Evolutionary conservation across 164 flowering plant species (phyloP).

Genomic region (Taxillus chinensis): DNA sequence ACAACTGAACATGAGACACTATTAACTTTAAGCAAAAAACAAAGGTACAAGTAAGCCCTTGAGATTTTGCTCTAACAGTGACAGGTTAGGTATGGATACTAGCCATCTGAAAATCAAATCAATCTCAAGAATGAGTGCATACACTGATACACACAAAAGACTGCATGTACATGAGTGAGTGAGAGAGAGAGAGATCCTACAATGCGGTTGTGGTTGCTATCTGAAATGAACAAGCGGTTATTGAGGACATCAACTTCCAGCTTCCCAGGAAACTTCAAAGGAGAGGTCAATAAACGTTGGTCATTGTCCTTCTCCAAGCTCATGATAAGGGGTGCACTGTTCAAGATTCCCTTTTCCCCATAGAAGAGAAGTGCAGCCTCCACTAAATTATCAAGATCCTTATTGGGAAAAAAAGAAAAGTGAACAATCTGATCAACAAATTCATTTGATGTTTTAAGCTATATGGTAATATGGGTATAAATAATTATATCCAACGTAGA

Average conservation of each 20-base stretch:
- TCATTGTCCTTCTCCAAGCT: slow-evolving; percentile 78
- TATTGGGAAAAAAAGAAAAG: slow-evolving; percentile 1
- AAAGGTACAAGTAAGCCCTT: no score
- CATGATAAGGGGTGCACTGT: slow-evolving; percentile 55
- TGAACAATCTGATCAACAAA: not conserved
- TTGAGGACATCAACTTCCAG: slow-evolving; percentile 73
- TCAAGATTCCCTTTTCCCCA: slow-evolving; percentile 59
- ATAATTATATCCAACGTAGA: no score
- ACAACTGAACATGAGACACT: no score
- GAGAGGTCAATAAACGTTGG: slow-evolving; percentile 63
- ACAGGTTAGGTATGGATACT: no score
- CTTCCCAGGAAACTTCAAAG: slow-evolving; percentile 95
- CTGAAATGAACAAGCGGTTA: slow-evolving; percentile 89
- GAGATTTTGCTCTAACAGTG: no score
- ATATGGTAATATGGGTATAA: no score
- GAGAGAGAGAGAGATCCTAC: slow-evolving; percentile 38
- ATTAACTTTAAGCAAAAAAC: no score
- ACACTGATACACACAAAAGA: no score
- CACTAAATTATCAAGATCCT: slow-evolving; percentile 93
- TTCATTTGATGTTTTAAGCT: no score
- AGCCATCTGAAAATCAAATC: no score
- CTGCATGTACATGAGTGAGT: slow-evolving; percentile 1
- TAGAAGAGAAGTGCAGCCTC: slow-evolving; percentile 86
- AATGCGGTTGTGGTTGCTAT: slow-evolving; percentile 92
- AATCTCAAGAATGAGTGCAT: no score